A percentile compares a stretch with the other conserved stretches of the same genome.
phyloP scores from a whole-genome alignment of 192 early-diverging fungal genomes.

The Rhizoclosmatium sp. region DNA sequence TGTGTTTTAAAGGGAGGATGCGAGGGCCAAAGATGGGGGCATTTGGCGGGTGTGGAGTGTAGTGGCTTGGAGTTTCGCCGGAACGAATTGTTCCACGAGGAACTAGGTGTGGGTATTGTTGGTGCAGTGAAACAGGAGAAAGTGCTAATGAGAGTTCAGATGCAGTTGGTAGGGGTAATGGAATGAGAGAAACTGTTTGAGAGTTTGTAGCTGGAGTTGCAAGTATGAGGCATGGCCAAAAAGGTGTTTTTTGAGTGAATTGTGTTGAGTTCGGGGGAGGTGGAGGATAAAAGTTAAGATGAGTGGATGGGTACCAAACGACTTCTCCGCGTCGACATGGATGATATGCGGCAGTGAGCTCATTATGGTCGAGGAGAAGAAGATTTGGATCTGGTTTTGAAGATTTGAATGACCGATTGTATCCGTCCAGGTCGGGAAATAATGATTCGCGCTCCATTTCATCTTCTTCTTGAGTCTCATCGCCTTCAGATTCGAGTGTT shows the following conservation, averaged over 20 bases:
- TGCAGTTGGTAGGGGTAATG: conserved; percentile 22
- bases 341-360: neutral
- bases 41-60: conserved; percentile 23
- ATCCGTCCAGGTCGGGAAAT: conserved; percentile 23
- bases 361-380: neutral
- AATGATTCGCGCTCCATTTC: conserved; percentile 16
- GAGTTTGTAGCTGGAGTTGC: neutral
- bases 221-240: conserved; percentile 31
- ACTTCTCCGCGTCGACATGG: conserved; percentile 25
- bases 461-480: conserved; percentile 18
- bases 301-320: conserved; percentile 31
- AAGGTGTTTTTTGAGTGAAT: conserved; percentile 15
- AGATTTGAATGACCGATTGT: neutral
- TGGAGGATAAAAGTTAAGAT: conserved; percentile 22
- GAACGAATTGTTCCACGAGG: conserved; percentile 1
- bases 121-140: neutral
- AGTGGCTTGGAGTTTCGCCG: conserved; percentile 16
- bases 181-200: neutral
- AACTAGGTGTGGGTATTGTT: neutral
- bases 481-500: neutral
- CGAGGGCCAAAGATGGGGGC: conserved; percentile 18
- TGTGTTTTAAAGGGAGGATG: neutral
- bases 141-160: conserved; percentile 1
- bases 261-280: neutral
- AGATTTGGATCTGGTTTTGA: conserved; percentile 10